phyloP scores from a whole-genome alignment of 1,284 basidiomycete genomes.

The Ceratobasidium sp. region DNA sequence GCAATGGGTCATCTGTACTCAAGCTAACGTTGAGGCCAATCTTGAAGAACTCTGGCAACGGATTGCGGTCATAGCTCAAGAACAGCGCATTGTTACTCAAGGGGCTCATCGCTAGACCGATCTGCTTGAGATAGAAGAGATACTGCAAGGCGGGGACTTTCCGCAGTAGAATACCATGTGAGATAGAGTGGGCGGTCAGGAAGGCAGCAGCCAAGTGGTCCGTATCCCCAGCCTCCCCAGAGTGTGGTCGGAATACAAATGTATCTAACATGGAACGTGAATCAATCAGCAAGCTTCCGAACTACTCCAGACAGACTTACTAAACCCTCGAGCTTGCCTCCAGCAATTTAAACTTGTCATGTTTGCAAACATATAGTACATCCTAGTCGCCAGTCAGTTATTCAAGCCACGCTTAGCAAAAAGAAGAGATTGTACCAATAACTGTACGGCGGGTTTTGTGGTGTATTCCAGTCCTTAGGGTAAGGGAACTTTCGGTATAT shows the following conservation, averaged over 20 bases:
- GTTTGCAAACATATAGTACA: conserved; percentile 98
- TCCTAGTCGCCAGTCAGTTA: conserved; percentile 56
- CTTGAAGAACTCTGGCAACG: conserved; percentile 96
- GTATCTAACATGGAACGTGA: conserved; percentile 64
- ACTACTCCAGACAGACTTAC: conserved; percentile 56
- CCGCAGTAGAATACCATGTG: conserved; percentile 95
- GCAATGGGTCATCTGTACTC: conserved; percentile 93
- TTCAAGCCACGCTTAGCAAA: neutral
- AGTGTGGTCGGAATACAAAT: conserved; percentile 96
- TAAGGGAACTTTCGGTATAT: conserved; percentile 97
- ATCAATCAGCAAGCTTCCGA: neutral
- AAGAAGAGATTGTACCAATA: conserved; percentile 71
- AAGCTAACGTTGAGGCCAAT: conserved; percentile 95
- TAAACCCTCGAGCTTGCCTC: conserved; percentile 88
- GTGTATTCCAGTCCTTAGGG: conserved; percentile 87
- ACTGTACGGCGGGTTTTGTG: conserved; percentile 90
- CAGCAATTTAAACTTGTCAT: conserved; percentile 94
- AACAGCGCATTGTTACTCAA: conserved; percentile 98
- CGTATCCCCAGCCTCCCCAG: conserved; percentile 97
- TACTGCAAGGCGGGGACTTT: conserved; percentile 96
- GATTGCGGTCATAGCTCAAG: conserved; percentile 96
- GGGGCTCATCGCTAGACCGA: conserved; percentile 98
- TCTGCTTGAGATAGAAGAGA: conserved; percentile 95
- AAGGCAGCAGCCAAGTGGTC: conserved; percentile 97
- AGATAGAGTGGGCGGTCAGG: conserved; percentile 96